Evolutionary conservation across 768 basidiomycete genomes (phyloP), one percentile per base, ranked within the genome.

Genomic region (Pisolithus marmoratus): DNA sequence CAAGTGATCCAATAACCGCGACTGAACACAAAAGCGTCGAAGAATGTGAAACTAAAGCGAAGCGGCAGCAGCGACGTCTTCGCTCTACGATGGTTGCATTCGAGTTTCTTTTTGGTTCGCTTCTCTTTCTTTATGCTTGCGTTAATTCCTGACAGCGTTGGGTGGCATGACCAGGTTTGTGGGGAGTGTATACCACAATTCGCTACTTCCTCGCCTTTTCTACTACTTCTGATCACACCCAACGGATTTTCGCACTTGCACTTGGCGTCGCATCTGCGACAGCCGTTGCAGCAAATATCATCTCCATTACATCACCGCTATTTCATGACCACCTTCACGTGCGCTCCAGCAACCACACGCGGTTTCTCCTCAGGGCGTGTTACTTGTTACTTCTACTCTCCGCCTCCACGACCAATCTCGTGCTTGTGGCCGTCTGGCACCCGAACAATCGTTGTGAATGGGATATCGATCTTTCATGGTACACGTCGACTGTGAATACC

Each of bases 381-480:
- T 72, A 80, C 34, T 70, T 79, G 22, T 50, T 78, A 31, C 63
- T 78, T 50, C 62, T 88, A 5, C 60, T 84, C 42, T 71, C 64
- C 3, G 79, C 82, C 14, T 74, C 86, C 27, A 58, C 77, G 42
- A 69, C 74, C 56, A 89, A 85, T 59, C 54, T 87, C 38, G 74
- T 69, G 8, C 64, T 88, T 20, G 70, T 83, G 38, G 72, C 75
- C 38, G 47, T 75, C 22, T 85, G 84, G 84, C 74, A 72, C 56
- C 64, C 71, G 20, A 62, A 72, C 9, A 46, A 70, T 2, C 75
- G 80, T n/a, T 89, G 87, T 53, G 65, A 69, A 42, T 72, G 85
- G 69, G 82, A 86, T 55, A 69, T 87, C 40, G 87, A 89, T 60
- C 71, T 82, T 40, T 68, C 83, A 9, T 90, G 87, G 87, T 75